phyloP scores from a whole-genome alignment of 2,329 filamentous ascomycete genomes.

The Paecilomyces fulvus region DNA sequence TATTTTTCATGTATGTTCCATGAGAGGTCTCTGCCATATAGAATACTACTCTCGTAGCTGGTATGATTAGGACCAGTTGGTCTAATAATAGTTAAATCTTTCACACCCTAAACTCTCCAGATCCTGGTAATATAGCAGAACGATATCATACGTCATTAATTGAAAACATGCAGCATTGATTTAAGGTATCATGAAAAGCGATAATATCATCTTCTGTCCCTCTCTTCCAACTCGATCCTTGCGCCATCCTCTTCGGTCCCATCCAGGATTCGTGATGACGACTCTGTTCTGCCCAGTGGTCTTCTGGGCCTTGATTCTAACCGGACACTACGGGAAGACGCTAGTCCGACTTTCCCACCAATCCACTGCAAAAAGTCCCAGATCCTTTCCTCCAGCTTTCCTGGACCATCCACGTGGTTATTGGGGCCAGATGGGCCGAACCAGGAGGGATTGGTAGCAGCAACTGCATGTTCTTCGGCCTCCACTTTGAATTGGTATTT shows the following conservation, averaged over 20 bases:
- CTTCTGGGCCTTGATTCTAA: slow-evolving; percentile 19
- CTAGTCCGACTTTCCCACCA: slow-evolving; percentile 10
- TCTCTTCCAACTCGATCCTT: slow-evolving; percentile 38
- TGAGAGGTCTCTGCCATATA: too few species aligned
- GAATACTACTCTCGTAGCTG: too few species aligned
- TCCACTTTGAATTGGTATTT: slow-evolving; percentile 98
- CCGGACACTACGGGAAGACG: slow-evolving; percentile 21
- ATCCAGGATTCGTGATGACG: slow-evolving; percentile 37
- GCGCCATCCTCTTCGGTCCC: slow-evolving; percentile 45
- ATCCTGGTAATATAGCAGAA: not conserved
- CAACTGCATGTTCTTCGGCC: slow-evolving; percentile 59
- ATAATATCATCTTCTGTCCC: slow-evolving; percentile 10
- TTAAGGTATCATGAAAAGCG: not conserved
- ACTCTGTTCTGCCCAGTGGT: slow-evolving; percentile 1
- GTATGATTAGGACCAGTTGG: too few species aligned
- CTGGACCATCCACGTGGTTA: slow-evolving; percentile 11
- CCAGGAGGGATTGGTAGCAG: slow-evolving; percentile 22
- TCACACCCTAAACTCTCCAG: not conserved
- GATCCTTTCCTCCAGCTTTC: slow-evolving; percentile 25
- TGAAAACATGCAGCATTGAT: not conserved
- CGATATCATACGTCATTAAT: not conserved
- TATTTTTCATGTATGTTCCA: not conserved
- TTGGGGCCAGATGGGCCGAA: slow-evolving; percentile 1
- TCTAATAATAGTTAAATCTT: not conserved
- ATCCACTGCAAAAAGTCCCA: slow-evolving; percentile 30